A percentile compares a stretch with the other conserved stretches of the same genome.
Evolutionary conservation across 139 green algal genomes (phyloP).

Genomic region (Chlorella sorokiniana): DNA sequence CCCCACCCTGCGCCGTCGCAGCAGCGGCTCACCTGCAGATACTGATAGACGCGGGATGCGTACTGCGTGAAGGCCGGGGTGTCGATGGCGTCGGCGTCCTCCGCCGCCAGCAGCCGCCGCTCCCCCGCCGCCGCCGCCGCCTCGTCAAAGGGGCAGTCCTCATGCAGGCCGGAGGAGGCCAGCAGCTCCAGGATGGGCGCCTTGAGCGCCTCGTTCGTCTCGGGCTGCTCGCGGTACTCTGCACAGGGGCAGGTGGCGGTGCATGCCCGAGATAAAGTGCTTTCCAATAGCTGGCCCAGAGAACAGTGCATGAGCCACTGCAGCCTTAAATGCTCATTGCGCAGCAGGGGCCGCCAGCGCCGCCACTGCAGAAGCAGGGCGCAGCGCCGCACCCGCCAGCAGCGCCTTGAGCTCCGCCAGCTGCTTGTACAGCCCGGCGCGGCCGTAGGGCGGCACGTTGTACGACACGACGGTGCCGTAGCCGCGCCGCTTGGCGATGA

Average conservation of each 20-base stretch:
- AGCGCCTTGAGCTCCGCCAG: conserved; percentile 80
- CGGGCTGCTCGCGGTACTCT: conserved; percentile 77
- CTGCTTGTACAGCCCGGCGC: conserved; percentile 96
- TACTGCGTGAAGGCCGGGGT: conserved; percentile 73
- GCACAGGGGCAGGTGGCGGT: conserved; percentile 16
- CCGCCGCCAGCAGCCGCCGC: conserved; percentile 41
- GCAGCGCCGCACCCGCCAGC: conserved; percentile 51
- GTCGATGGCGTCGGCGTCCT: conserved; percentile 51
- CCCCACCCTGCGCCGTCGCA: too few species aligned
- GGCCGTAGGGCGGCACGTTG: conserved; percentile 96
- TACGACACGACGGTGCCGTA: conserved; percentile 96
- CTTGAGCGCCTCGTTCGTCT: conserved; percentile 42
- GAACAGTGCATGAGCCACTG: too few species aligned
- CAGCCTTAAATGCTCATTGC: too few species aligned
- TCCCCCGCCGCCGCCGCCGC: not conserved
- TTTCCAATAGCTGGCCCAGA: not conserved
- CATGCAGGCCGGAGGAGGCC: conserved; percentile 2
- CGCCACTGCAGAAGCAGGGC: not conserved
- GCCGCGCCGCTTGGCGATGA: conserved; percentile 94
- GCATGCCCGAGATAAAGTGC: not conserved
- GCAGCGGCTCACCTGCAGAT: conserved; percentile 66
- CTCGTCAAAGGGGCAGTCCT: conserved; percentile 72
- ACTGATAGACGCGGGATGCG: conserved; percentile 75
- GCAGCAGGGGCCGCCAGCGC: too few species aligned
- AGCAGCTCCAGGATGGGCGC: conserved; percentile 64